Base-by-base conservation (phyloP, 305 asterid genomes). In the Euphrasia arctica region DNA sequence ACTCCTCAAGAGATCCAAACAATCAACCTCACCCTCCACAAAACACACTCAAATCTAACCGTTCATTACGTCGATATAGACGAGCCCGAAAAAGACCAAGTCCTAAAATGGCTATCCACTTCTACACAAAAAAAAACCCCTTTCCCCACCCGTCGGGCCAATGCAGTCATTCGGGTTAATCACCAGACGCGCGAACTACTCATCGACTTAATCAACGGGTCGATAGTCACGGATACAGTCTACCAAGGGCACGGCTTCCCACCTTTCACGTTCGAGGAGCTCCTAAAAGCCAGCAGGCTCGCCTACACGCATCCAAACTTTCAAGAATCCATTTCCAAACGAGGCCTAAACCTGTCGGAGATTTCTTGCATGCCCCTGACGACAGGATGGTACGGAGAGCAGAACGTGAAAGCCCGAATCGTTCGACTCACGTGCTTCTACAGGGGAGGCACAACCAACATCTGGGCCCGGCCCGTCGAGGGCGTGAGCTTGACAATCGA, bases 1-100 rank as follows among this genome's bases (percentile, higher is more conserved):
- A 75, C 70, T 47, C 84, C 87, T 36, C 14, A 55, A n/a, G 96
- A 88, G 31, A 75, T 88, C 77, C 62, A 74, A 66, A 65, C 58
- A 25, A 54, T 80, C 45, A 79, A 67, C 58, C 70, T 68, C 58
- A 72, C 67, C 9, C 70, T 85, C 68, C 82, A 80, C 59, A 82
- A 73, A 0, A 83, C 83, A 5, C 69, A 61, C 54, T 68, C 85
- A 8, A 82, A 80, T 60, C 49, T 72, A 25, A 84, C 85, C 29
- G 80, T 85, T 67, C 96, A 88, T 67, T 82, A 64, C 70, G 79
- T 88, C 59, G 96, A 85, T 32, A 69, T 88, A n/a, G 85, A 85
- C n/a, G 96, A 84, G 73, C 96, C 96, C 4, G 80, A 80, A 1
- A 88, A 88, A 62, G 54, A 72, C 4, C 79, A 79, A 49, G 91